Percentiles rank a stretch among this genome's conserved stretches.
Conservation (phyloP, 169 alveolate species). For the Cryptosporidium xiaoi region DNA sequence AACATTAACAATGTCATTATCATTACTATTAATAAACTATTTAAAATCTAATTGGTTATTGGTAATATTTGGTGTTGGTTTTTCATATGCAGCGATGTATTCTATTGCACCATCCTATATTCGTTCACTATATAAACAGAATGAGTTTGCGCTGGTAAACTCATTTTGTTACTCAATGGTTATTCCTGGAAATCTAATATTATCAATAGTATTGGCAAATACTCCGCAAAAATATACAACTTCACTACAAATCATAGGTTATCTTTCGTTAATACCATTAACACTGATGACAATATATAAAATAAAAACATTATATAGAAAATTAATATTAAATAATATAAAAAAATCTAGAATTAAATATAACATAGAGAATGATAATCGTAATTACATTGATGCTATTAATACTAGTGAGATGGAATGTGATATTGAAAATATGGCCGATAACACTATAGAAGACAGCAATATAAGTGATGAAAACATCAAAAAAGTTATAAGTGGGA, state of each 20-base stretch:
- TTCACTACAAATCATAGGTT: slow-evolving; percentile 49
- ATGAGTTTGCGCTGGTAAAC: slow-evolving; percentile 56
- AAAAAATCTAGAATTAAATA: background rate
- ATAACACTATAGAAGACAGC: background rate
- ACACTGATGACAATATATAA: slow-evolving; percentile 38
- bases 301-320: background rate
- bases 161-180: slow-evolving; percentile 74
- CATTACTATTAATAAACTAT: slow-evolving; percentile 41
- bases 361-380: background rate
- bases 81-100: slow-evolving; percentile 63
- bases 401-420: slow-evolving; percentile 1
- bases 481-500: slow-evolving; percentile 28
- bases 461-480: background rate
- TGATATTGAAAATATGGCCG: slow-evolving; percentile 24
- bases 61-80: slow-evolving; percentile 63
- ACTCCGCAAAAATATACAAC: slow-evolving; percentile 65
- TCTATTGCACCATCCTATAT: slow-evolving; percentile 65
- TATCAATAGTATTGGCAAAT: slow-evolving; percentile 62
- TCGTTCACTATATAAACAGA: slow-evolving; percentile 34
- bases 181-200: slow-evolving; percentile 51
- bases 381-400: background rate
- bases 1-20: slow-evolving; percentile 48
- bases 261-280: slow-evolving; percentile 31
- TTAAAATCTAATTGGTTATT: slow-evolving; percentile 33
- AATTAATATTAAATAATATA: background rate